These are phyloP conservation scores for Rhodotorula sp. DNA, from an alignment of 1,284 basidiomycete genomes.

Conservation along the genomic window DNA sequence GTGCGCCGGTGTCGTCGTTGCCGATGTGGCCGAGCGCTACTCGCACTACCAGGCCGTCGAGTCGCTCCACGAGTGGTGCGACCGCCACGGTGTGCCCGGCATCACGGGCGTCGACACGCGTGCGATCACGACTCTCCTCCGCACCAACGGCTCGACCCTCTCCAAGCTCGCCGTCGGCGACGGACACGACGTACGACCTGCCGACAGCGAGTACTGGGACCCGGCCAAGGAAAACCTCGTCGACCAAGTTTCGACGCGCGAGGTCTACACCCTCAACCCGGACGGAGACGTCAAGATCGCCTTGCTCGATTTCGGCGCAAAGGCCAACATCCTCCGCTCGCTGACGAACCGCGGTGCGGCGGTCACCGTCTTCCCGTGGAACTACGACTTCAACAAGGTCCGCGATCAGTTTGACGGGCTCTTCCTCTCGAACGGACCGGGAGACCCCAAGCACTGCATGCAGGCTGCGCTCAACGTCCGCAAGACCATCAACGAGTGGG, in stretches of 20 bases:
- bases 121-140: conserved; percentile 86
- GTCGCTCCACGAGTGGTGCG: conserved; percentile 90
- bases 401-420: conserved; percentile 90
- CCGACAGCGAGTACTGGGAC: conserved; percentile 79
- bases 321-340: conserved; percentile 93
- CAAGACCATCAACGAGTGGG: conserved; percentile 79
- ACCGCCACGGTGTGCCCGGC: conserved; percentile 82
- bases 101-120: conserved; percentile 97
- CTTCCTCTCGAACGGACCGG: conserved; percentile 95
- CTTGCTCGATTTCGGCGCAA: conserved; percentile 94
- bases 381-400: conserved; percentile 89
- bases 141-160: conserved; percentile 95
- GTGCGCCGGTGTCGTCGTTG: conserved; percentile 88
- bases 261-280: conserved; percentile 82
- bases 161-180: conserved; percentile 82
- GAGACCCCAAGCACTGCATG: conserved; percentile 86
- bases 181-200: conserved; percentile 62
- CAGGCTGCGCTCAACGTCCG: conserved; percentile 78
- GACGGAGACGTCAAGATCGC: conserved; percentile 85
- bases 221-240: conserved; percentile 90
- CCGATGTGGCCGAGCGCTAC: conserved; percentile 90
- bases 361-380: conserved; percentile 95
- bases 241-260: conserved; percentile 82
- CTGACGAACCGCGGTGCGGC: conserved; percentile 84
- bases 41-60: conserved; percentile 94